Percentiles rank a stretch among this genome's conserved stretches.
Conservation (phyloP, 805 yeast genomes). For the Pichia manshurica region DNA sequence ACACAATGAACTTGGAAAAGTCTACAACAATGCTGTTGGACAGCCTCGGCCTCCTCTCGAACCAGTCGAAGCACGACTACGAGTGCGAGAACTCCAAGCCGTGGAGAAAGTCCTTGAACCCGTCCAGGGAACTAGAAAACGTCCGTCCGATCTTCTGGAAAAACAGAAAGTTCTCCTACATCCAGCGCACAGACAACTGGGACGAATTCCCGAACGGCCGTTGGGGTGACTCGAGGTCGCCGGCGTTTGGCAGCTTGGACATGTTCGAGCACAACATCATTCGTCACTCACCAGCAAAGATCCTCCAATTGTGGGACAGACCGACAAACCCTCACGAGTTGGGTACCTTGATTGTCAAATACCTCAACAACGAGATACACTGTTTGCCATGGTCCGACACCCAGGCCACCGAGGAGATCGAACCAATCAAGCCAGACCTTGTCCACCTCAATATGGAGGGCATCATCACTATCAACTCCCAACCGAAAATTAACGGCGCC, state of each 20-base stretch:
- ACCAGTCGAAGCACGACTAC: constrained; percentile 18
- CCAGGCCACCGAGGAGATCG: constrained; percentile 74
- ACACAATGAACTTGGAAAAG: constrained; percentile 95
- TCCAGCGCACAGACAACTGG: constrained; percentile 87
- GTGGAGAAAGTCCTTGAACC: constrained; percentile 89
- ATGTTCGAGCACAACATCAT: constrained; percentile 72
- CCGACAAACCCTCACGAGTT: constrained; percentile 61
- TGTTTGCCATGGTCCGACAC: constrained; percentile 95
- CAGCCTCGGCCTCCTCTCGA: constrained; percentile 47
- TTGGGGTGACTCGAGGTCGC: constrained; percentile 98
- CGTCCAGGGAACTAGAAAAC: constrained; percentile 69
- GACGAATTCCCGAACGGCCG: constrained; percentile 98
- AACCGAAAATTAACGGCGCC: constrained; percentile 84
- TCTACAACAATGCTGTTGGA: constrained; percentile 86
- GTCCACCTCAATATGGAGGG: constrained; percentile 60
- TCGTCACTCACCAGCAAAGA: constrained; percentile 76
- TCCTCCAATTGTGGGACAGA: constrained; percentile 81
- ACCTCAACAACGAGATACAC: constrained; percentile 61
- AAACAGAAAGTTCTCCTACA: constrained; percentile 83
- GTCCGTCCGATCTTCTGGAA: constrained; percentile 97
- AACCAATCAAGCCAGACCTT: constrained; percentile 52
- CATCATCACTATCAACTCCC: constrained; percentile 83
- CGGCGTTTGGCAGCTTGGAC: constrained; percentile 91
- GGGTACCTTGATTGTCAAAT: constrained; percentile 56
- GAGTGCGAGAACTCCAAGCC: constrained; percentile 42